phyloP scores from a whole-genome alignment of 2,329 filamentous ascomycete species.

The Alternaria metachromatica region DNA sequence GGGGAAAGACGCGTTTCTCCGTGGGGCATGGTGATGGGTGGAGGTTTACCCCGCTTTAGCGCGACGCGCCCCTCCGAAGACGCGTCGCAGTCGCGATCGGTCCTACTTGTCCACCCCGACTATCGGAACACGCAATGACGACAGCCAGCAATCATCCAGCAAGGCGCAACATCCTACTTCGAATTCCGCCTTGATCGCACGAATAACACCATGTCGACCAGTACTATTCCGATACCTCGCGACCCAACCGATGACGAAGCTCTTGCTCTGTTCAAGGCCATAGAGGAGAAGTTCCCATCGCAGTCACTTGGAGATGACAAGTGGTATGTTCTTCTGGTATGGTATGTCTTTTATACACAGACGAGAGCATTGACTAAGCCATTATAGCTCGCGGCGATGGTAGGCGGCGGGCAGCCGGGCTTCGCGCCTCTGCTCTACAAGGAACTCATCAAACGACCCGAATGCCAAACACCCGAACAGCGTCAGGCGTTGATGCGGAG shows the following conservation, averaged over 20 bases:
- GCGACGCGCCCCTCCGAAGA: background rate
- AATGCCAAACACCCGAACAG: conserved; percentile 52
- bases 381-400: conserved; percentile 51
- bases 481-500: conserved; percentile 59
- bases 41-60: background rate
- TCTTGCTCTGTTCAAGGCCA: conserved; percentile 48
- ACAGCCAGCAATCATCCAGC: background rate
- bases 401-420: conserved; percentile 60
- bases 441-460: conserved; percentile 59
- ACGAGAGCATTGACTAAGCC: background rate
- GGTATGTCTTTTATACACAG: background rate
- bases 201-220: conserved; percentile 16
- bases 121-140: background rate
- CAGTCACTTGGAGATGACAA: conserved; percentile 51
- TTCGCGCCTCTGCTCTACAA: conserved; percentile 62
- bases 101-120: background rate
- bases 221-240: conserved; percentile 16
- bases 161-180: background rate
- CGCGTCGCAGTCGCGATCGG: background rate
- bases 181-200: background rate
- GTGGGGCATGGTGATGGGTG: background rate
- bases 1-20: background rate
- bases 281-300: conserved; percentile 55
- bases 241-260: conserved; percentile 51
- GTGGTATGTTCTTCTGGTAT: conserved; percentile 56